Conservation (phyloP, 2,329 filamentous ascomycete genomes). For the Talaromyces sp. region DNA sequence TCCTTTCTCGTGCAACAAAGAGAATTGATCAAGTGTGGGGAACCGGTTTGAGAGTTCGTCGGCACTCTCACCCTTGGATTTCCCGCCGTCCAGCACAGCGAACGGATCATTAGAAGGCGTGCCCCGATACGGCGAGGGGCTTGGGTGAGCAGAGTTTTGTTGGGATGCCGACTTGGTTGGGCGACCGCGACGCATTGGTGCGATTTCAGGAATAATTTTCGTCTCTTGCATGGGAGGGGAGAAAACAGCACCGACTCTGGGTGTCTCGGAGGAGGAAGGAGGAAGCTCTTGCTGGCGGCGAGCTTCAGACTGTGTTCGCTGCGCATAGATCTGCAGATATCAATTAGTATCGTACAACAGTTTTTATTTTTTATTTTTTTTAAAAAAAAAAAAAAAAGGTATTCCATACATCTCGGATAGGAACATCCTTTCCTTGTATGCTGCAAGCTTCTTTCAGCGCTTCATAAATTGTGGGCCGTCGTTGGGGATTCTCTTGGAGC, state of each 20-base stretch:
- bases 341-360: background rate
- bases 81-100: slow-evolving; percentile 73
- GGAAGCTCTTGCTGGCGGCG: slow-evolving; percentile 58
- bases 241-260: slow-evolving; percentile 74
- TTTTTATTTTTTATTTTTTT: too few relatives aligned
- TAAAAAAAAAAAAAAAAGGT: background rate
- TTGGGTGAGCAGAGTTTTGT: slow-evolving; percentile 51
- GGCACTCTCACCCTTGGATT: slow-evolving; percentile 46
- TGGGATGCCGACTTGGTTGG: slow-evolving; percentile 53
- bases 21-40: slow-evolving; percentile 88
- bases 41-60: slow-evolving; percentile 85
- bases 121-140: slow-evolving; percentile 61
- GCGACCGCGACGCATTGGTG: slow-evolving; percentile 86
- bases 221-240: slow-evolving; percentile 68
- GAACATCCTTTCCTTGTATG: slow-evolving; percentile 82
- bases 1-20: slow-evolving; percentile 78
- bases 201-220: slow-evolving; percentile 77
- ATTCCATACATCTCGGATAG: slow-evolving; percentile 76
- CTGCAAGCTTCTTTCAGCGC: slow-evolving; percentile 79
- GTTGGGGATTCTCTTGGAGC: slow-evolving; percentile 76
- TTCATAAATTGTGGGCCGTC: slow-evolving; percentile 89
- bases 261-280: slow-evolving; percentile 50
- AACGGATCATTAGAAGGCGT: slow-evolving; percentile 71
- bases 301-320: slow-evolving; percentile 60
- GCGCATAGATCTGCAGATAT: slow-evolving; percentile 48